A percentile compares a stretch with the other conserved stretches of the same genome.
Evolutionary conservation across 2,329 filamentous ascomycete species (phyloP).

Genomic region (Xylaria sp.): DNA sequence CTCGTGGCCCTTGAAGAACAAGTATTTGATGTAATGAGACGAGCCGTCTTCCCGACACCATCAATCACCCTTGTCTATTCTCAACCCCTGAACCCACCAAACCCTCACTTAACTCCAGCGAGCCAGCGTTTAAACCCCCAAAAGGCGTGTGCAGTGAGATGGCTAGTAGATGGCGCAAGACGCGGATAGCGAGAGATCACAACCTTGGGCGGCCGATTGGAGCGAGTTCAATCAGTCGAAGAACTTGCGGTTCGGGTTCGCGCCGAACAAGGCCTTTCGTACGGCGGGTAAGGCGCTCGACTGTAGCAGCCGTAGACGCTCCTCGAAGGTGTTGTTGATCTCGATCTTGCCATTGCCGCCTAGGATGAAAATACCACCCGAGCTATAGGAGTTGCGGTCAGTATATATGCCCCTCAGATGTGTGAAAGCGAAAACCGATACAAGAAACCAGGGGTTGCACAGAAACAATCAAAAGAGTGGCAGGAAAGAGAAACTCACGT

Average conservation of each 20-base stretch:
- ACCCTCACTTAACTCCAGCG: constrained; percentile 1
- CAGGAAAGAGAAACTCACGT: constrained; percentile 69
- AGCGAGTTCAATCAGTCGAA: constrained; percentile 71
- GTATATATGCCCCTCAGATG: background rate
- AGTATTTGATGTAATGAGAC: constrained; percentile 1
- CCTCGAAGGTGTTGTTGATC: constrained; percentile 98
- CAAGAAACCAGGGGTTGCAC: background rate
- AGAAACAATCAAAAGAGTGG: constrained; percentile 18
- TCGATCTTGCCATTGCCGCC: constrained; percentile 93
- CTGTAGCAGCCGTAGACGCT: constrained; percentile 86
- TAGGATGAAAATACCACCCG: constrained; percentile 83
- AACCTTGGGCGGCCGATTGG: constrained; percentile 1
- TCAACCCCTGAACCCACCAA: constrained; percentile 3
- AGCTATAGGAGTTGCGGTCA: constrained; percentile 60
- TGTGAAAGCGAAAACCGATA: background rate
- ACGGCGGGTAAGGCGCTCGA: constrained; percentile 85
- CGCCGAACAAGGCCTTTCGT: constrained; percentile 87
- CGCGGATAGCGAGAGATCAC: background rate
- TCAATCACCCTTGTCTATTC: constrained; percentile 1
- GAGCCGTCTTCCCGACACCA: constrained; percentile 13
- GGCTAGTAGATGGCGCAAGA: background rate
- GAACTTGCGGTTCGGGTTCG: constrained; percentile 96
- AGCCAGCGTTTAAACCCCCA: background rate
- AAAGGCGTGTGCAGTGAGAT: constrained; percentile 1
- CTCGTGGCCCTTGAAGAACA: constrained; percentile 17